Conservation (phyloP, 2,329 filamentous ascomycete species). For the Phialemonium atrogriseum region DNA sequence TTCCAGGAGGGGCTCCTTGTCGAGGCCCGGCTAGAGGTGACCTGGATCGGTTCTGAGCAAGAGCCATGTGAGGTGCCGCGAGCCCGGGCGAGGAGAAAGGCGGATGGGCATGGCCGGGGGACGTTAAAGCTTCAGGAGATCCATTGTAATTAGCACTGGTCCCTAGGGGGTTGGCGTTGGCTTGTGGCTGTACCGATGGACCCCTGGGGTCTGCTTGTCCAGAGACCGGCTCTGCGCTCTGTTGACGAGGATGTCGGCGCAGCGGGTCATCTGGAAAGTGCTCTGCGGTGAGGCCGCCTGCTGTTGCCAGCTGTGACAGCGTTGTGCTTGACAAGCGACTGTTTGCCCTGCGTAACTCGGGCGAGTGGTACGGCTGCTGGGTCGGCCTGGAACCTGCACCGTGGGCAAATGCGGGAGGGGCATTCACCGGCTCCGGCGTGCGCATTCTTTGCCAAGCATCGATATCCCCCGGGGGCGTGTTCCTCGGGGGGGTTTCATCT, state of each 20-base stretch:
- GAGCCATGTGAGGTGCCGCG: conserved; percentile 31
- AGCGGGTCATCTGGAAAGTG: conserved; percentile 20
- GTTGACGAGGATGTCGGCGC: conserved; percentile 20
- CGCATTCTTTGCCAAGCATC: conserved; percentile 46
- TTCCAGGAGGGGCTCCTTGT: conserved; percentile 23
- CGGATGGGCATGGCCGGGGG: conserved; percentile 24
- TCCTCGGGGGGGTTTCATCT: conserved; percentile 36
- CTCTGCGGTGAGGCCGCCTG: conserved; percentile 42
- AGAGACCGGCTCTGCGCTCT: conserved; percentile 21
- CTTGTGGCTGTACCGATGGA: conserved; percentile 43
- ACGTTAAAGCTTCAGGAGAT: conserved; percentile 44
- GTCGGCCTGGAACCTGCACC: conserved; percentile 61
- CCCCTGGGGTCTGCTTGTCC: conserved; percentile 27
- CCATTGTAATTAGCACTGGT: conserved; percentile 46
- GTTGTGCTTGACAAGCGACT: conserved; percentile 78
- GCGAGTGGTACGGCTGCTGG: conserved; percentile 62
- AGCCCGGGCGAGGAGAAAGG: conserved; percentile 24
- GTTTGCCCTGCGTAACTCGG: conserved; percentile 72
- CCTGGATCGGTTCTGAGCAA: conserved; percentile 31
- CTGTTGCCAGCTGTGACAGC: conserved; percentile 69
- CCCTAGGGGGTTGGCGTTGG: conserved; percentile 36
- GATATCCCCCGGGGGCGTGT: conserved; percentile 39
- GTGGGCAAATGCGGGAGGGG: conserved; percentile 74
- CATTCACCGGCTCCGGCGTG: conserved; percentile 67
- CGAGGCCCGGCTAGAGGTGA: conserved; percentile 31